A percentile compares a stretch with the other conserved stretches of the same genome.
phyloP scores from a whole-genome alignment of 2,329 filamentous ascomycete genomes.

The Phyllosticta citrichinensis region DNA sequence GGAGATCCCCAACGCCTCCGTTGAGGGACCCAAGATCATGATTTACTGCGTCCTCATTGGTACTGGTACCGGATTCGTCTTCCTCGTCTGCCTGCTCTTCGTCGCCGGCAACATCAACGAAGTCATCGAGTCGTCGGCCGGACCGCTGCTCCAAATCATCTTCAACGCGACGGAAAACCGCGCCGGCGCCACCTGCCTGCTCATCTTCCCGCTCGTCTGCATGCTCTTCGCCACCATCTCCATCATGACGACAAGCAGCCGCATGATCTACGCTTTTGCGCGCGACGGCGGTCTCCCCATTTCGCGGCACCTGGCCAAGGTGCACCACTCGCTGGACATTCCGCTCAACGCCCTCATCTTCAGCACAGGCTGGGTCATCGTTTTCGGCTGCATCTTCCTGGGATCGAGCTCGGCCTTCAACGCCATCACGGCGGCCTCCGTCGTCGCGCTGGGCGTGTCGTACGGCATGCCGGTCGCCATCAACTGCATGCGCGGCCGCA shows the following conservation, averaged over 20 bases:
- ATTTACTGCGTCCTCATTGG: constrained; percentile 54
- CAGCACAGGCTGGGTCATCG: constrained; percentile 49
- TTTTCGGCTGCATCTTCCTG: constrained; percentile 62
- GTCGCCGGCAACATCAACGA: constrained; percentile 47
- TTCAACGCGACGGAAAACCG: constrained; percentile 52
- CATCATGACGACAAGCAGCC: constrained; percentile 55
- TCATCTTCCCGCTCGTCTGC: constrained; percentile 58
- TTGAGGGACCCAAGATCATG: constrained; percentile 57
- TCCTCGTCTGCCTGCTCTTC: constrained; percentile 54
- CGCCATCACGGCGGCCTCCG: constrained; percentile 59
- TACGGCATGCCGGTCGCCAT: constrained; percentile 67
- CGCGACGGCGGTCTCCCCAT: constrained; percentile 57
- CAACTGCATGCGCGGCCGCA: constrained; percentile 56
- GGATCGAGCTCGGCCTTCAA: constrained; percentile 60
- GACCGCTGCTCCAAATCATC: constrained; percentile 53
- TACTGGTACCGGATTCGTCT: constrained; percentile 52
- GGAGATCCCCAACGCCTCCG: constrained; percentile 49
- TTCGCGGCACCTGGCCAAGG: constrained; percentile 48
- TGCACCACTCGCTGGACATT: constrained; percentile 51
- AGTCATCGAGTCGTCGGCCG: constrained; percentile 46
- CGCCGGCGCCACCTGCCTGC: constrained; percentile 51
- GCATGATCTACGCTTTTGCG: constrained; percentile 60
- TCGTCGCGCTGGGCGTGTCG: constrained; percentile 60
- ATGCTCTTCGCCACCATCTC: constrained; percentile 53
- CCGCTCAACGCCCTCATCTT: constrained; percentile 58